These are phyloP conservation scores for Lentinula boryana DNA, from an alignment of 768 basidiomycete species.

Conservation along the genomic window DNA sequence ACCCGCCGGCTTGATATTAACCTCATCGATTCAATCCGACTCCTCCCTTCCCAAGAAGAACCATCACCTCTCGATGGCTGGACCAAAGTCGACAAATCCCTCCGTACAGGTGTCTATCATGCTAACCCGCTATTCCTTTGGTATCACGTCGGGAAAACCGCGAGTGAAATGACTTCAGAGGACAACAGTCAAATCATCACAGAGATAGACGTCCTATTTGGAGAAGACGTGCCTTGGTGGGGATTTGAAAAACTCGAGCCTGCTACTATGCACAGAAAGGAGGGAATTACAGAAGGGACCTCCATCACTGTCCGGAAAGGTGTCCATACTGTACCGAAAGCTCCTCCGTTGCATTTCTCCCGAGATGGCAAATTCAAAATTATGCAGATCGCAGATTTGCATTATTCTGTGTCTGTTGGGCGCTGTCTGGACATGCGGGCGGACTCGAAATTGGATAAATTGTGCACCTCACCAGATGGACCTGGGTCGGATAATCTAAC, in stretches of 20 bases:
- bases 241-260: slow-evolving; percentile 75
- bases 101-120: slow-evolving; percentile 56
- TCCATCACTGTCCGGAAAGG: slow-evolving; percentile 68
- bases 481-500: slow-evolving; percentile 73
- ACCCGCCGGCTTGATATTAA: slow-evolving; percentile 78
- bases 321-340: slow-evolving; percentile 66
- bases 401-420: slow-evolving; percentile 81
- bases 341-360: slow-evolving; percentile 80
- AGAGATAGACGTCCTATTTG: slow-evolving; percentile 87
- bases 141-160: slow-evolving; percentile 69
- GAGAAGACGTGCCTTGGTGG: slow-evolving; percentile 79
- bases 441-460: slow-evolving; percentile 29
- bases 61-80: slow-evolving; percentile 50
- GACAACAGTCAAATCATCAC: slow-evolving; percentile 69
- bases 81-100: slow-evolving; percentile 56
- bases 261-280: slow-evolving; percentile 41
- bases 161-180: slow-evolving; percentile 50
- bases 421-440: slow-evolving; percentile 66
- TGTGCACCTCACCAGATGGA: slow-evolving; percentile 22
- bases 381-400: slow-evolving; percentile 88
- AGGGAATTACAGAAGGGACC: slow-evolving; percentile 41
- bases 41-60: slow-evolving; percentile 52
- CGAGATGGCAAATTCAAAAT: slow-evolving; percentile 82
- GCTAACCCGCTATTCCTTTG: slow-evolving; percentile 63
- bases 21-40: slow-evolving; percentile 65